Evolutionary conservation across 2,329 filamentous ascomycete genomes (phyloP).

Genomic region (Colletotrichum eleusines): DNA sequence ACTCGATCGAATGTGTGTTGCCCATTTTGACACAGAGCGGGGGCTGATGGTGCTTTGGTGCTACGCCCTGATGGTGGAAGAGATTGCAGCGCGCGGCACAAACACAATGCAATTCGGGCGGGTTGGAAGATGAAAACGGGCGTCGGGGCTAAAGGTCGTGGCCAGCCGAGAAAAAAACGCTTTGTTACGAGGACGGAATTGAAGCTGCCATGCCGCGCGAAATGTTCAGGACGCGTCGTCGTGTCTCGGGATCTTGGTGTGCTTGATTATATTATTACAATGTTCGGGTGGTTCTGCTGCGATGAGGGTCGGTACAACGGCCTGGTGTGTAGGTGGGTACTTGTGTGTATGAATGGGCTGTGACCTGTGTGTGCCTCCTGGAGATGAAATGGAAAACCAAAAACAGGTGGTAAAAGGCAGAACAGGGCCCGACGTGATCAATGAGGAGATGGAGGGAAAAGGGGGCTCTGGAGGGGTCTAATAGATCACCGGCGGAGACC

Average conservation of each 20-base stretch:
- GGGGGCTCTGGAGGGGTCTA: conserved; percentile 30
- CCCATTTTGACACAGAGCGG: conserved; percentile 57
- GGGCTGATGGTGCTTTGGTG: conserved; percentile 21
- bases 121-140: conserved; percentile 18
- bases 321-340: conserved; percentile 7
- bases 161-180: conserved; percentile 28
- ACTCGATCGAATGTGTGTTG: conserved; percentile 62
- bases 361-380: background rate
- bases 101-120: conserved; percentile 42
- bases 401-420: background rate
- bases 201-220: conserved; percentile 37
- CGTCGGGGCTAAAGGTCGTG: background rate
- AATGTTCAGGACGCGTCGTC: background rate
- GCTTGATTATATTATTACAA: background rate
- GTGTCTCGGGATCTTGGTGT: background rate
- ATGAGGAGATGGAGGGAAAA: conserved; percentile 18
- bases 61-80: conserved; percentile 4
- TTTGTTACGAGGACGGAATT: conserved; percentile 24
- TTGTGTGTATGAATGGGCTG: conserved; percentile 13
- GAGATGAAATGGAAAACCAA: background rate
- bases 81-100: conserved; percentile 20
- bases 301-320: conserved; percentile 9
- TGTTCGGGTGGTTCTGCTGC: background rate
- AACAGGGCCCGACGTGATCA: conserved; percentile 13
- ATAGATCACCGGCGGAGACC: conserved; percentile 35